Evolutionary conservation across 2,329 filamentous ascomycete genomes (phyloP).

Genomic region (Curvularia lunata): DNA sequence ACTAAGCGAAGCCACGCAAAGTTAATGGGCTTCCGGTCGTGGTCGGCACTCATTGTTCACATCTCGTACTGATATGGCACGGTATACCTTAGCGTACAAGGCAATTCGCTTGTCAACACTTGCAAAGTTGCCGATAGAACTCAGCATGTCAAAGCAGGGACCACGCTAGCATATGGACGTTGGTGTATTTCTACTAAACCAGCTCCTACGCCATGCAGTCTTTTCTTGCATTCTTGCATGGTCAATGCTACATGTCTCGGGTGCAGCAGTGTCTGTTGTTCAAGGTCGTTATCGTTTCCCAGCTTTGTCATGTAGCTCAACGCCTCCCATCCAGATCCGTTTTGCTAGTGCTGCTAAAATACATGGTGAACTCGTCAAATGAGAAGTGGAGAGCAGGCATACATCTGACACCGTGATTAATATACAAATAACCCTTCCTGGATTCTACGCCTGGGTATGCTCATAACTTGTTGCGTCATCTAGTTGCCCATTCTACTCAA

Average conservation of each 20-base stretch:
- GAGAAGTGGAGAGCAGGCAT: constrained; percentile 37
- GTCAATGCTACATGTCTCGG: background rate
- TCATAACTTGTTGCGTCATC: constrained; percentile 1
- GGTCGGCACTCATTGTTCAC: background rate
- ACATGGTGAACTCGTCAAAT: constrained; percentile 30
- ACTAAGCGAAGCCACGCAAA: too few relatives aligned
- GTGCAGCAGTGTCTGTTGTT: background rate
- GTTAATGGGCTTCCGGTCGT: background rate
- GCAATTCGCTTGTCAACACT: background rate
- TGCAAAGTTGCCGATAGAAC: background rate
- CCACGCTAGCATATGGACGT: background rate
- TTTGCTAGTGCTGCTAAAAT: constrained; percentile 34
- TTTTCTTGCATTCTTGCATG: background rate
- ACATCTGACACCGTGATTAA: constrained; percentile 26
- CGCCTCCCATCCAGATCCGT: constrained; percentile 30
- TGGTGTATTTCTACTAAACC: background rate
- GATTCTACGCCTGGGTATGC: constrained; percentile 18
- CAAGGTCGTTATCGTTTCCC: constrained; percentile 30
- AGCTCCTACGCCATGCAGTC: background rate
- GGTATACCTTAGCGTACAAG: background rate
- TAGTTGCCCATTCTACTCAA: constrained; percentile 35
- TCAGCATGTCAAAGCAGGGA: background rate
- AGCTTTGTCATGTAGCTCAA: constrained; percentile 25
- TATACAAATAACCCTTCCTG: constrained; percentile 29
- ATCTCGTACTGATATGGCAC: background rate